These are phyloP conservation scores for Agrostemma githago DNA, from an alignment of 148 eudicot genomes.

Conservation along the genomic window DNA sequence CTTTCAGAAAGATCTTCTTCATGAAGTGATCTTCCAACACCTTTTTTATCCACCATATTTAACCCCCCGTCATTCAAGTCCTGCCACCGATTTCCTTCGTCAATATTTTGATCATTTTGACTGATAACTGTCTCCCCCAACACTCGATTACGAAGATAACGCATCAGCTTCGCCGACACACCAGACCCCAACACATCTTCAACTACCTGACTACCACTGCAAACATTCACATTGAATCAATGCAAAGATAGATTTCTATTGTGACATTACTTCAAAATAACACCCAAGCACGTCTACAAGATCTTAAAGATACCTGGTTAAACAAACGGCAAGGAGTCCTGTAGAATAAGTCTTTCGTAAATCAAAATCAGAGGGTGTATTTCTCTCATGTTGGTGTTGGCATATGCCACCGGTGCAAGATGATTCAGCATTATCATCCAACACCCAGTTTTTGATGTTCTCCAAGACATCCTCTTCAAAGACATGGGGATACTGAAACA, in stretches of 20 bases:
- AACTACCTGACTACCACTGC: conserved; percentile 83
- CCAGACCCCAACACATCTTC: conserved; percentile 93
- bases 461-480: conserved; percentile 87
- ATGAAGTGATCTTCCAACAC: conserved; percentile 40
- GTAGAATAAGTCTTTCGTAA: conserved; percentile 86
- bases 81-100: conserved; percentile 48
- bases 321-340: conserved; percentile 86
- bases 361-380: conserved; percentile 63
- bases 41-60: conserved; percentile 42
- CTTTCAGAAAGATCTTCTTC: conserved; percentile 59
- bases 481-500: conserved; percentile 76
- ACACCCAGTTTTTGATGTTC: conserved; percentile 74
- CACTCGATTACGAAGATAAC: conserved; percentile 69
- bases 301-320: conserved; percentile 54
- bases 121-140: conserved; percentile 54
- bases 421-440: conserved; percentile 52
- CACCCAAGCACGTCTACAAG: conserved; percentile 1
- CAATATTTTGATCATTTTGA: conserved; percentile 52
- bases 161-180: conserved; percentile 85
- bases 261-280: neutral
- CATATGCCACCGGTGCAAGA: conserved; percentile 43
- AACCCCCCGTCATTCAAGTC: conserved; percentile 49
- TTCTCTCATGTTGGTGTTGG: conserved; percentile 49
- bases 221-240: conserved; percentile 23
- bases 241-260: neutral